phyloP scores from a whole-genome alignment of 805 yeast genomes.

The Kuraishia hungarica region DNA sequence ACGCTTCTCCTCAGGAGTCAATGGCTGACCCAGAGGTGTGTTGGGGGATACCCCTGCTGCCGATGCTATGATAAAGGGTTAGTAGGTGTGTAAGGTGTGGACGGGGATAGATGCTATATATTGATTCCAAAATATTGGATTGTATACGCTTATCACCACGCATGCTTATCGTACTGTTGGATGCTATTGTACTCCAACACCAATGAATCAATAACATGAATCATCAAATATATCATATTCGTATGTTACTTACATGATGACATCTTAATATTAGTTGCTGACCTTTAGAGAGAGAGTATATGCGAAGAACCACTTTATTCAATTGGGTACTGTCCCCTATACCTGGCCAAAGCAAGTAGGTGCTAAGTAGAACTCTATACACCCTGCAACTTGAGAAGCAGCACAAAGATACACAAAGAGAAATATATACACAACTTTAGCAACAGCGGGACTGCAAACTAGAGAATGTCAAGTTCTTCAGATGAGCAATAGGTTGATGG shows the following conservation, averaged over 20 bases:
- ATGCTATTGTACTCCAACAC: no score
- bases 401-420: not conserved
- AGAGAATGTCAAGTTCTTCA: no score
- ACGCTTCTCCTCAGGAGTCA: constrained; percentile 70
- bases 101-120: not conserved
- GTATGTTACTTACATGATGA: not conserved
- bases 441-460: no score
- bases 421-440: no score
- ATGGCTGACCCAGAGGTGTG: constrained; percentile 18
- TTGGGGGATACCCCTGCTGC: constrained; percentile 1
- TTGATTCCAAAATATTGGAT: no score
- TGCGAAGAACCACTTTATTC: not conserved
- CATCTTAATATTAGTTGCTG: not conserved
- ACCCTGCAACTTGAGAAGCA: not conserved
- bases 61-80: not conserved
- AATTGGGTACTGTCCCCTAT: not conserved
- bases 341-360: no score
- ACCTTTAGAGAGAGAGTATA: not conserved
- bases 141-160: no score
- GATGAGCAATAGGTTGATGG: no score
- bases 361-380: not conserved
- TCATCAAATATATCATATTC: no score
- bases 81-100: not conserved
- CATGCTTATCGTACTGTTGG: no score
- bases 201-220: no score